Base-by-base conservation (phyloP, 768 basidiomycete genomes). In the Tulasnella sp. region DNA sequence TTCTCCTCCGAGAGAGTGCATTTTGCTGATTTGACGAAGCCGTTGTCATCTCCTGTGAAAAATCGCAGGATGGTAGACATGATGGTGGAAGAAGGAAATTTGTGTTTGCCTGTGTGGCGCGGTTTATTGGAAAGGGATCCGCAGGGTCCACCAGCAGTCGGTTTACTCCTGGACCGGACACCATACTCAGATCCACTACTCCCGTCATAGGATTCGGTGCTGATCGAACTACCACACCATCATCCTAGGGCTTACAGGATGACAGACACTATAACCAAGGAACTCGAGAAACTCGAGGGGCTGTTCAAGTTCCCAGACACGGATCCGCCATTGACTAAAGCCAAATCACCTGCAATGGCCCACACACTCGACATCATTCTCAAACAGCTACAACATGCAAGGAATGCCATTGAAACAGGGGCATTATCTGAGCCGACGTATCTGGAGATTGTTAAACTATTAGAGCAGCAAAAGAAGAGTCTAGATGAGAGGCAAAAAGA, bases 401-500 rank as follows among this genome's bases (percentile, higher is more conserved):
- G 72, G 66, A 70, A 71, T 43, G 66, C 69, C 10, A 61, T 81
- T 50, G 67, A 73, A 37, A 66, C 69, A 0, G 74, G 75, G 32
- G 66, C 68, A 37, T 66, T 70, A 22, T 67, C 73, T 13, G 69
- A 74, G 54, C 73, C 73, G 15, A 69, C 71, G 12, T 64, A 81
- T 10, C 66, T 63, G 28, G 61, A 70, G 6, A 67, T 87, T 8
- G 67, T 72, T 15, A 74, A 74, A 61, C 70, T 71, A 2, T 72
- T 87, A 2, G 83, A 86, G 43, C 63, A 69, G 0, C 77, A 67
- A 65, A 90, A 85, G 78, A 89, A 81, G 63, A 86, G 87, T 53
- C 70, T 90, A 1, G 86, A 88, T 52, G 86, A 91, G 31, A 74
- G 81, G 3, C 81, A 91, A 70, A 96, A 92, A 64, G 90, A 91